Evolutionary conservation across 192 early-diverging fungal species (phyloP), one percentile per base, ranked within the genome.

Genomic region (Diversispora eburnea): DNA sequence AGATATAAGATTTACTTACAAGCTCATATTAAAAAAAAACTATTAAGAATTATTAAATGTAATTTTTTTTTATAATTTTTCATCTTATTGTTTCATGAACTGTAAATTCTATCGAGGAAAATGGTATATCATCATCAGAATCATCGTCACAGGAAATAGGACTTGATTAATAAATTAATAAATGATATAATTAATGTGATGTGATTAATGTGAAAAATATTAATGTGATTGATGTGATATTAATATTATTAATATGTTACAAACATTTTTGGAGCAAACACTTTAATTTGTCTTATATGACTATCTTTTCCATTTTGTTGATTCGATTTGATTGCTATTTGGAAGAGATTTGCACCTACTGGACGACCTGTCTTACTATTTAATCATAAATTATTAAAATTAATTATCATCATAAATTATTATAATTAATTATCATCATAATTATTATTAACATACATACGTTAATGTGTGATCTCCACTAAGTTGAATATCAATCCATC

Each of bases 271-370:
- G 87, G 81, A 0, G 85, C 78, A 69, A 80, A 91, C 0, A 93
- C 75, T 72, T 89, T 92, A 41, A 93, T 57, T 56, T 88, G 91
- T 39, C 94, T 85, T 39, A 96, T 78, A 75, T 94, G 94, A 0
- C 91, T 91, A 77, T 96, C 94, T 72, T 90, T 89, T 19, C 94
- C 94, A 68, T 91, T 89, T 73, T 90, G 89, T 63, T 92, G 89
- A 72, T 94, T 95, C 5, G 80, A 77, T 3, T 89, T 67, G 12
- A 96, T 79, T 8, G 81, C 81, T 20, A 96, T 77, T 76, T 94
- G 94, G 13, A 96, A 67, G 25, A 90, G 57, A 75, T 88, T 82
- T 0, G 87, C 83, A 7, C 84, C 82, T 33, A 93, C 76, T 2
- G 89, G 88, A 62, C 79, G 77, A 67, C 79, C 81, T 57, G 61